A percentile compares a stretch with the other conserved stretches of the same genome.
Evolutionary conservation across 2,329 filamentous ascomycete genomes (phyloP).

Genomic region (Botrytis fragariae): DNA sequence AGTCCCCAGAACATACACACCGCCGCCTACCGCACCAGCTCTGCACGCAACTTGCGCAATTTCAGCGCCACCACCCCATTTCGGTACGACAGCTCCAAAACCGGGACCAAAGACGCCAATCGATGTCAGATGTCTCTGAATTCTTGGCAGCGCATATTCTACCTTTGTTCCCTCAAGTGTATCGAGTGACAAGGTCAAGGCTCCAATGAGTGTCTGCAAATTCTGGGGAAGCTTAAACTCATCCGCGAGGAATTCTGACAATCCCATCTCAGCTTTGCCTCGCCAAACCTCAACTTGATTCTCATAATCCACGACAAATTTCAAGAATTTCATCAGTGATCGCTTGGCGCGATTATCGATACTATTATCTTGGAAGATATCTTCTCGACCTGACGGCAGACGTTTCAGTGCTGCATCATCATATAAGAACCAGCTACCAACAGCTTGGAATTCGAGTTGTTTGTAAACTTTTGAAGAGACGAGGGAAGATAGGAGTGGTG

Average conservation of each 20-base stretch:
- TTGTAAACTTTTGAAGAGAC: constrained; percentile 87
- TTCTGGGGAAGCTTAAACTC: constrained; percentile 67
- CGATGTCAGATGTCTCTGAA: constrained; percentile 78
- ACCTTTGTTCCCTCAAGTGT: constrained; percentile 54
- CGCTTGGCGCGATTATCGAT: constrained; percentile 82
- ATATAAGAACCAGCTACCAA: constrained; percentile 88
- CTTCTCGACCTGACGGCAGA: constrained; percentile 86
- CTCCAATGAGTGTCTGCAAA: constrained; percentile 62
- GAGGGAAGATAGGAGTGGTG: constrained; percentile 71
- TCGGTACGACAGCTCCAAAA: constrained; percentile 85
- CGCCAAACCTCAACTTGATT: constrained; percentile 60
- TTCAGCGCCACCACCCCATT: constrained; percentile 89
- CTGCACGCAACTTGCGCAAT: constrained; percentile 89
- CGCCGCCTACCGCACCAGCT: constrained; percentile 85
- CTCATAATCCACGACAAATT: constrained; percentile 75
- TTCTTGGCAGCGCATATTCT: constrained; percentile 64
- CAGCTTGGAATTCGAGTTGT: constrained; percentile 89
- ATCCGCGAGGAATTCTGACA: constrained; percentile 57
- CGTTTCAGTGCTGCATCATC: constrained; percentile 51
- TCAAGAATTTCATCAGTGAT: constrained; percentile 87
- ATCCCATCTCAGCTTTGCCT: constrained; percentile 50
- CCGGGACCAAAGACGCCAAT: constrained; percentile 86
- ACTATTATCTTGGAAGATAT: constrained; percentile 76
- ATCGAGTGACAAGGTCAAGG: constrained; percentile 73
- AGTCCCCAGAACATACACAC: constrained; percentile 80